These are phyloP conservation scores for Trichoderma sp. DNA, from an alignment of 2,329 filamentous ascomycete species.

Conservation along the genomic window DNA sequence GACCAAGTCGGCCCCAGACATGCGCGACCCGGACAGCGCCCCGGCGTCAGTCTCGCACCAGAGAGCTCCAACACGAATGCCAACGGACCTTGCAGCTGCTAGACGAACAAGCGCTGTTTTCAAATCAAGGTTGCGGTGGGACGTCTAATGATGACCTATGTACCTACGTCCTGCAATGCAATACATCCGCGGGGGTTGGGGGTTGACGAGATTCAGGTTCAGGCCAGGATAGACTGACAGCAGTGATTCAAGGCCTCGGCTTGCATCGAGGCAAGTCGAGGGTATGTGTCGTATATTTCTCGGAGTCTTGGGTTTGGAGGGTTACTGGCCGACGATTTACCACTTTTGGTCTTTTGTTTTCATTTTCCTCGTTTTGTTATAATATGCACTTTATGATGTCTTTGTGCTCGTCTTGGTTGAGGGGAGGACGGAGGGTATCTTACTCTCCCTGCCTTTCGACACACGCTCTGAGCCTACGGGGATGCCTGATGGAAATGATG, in stretches of 20 bases:
- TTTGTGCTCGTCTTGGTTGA: constrained; percentile 23
- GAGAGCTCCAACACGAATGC: constrained; percentile 62
- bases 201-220: constrained; percentile 30
- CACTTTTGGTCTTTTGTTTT: constrained; percentile 36
- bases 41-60: constrained; percentile 59
- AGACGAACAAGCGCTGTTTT: constrained; percentile 32
- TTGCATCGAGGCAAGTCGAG: constrained; percentile 36
- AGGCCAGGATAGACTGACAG: constrained; percentile 36
- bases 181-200: constrained; percentile 32
- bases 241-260: constrained; percentile 33
- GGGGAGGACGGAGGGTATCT: neutral
- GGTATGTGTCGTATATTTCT: constrained; percentile 42
- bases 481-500: constrained; percentile 18
- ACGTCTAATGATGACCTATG: constrained; percentile 27
- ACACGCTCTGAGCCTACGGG: constrained; percentile 2
- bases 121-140: constrained; percentile 16
- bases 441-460: constrained; percentile 12
- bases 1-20: constrained; percentile 94
- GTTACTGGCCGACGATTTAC: constrained; percentile 44
- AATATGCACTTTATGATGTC: constrained; percentile 31
- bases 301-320: constrained; percentile 47
- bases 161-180: constrained; percentile 32
- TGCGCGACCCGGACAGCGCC: constrained; percentile 66
- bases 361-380: constrained; percentile 28
- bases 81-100: constrained; percentile 60